A percentile compares a stretch with the other conserved stretches of the same genome.
Evolutionary conservation across 495 filamentous ascomycete genomes (phyloP).

Genomic region (Aspergillus saccharolyticus): DNA sequence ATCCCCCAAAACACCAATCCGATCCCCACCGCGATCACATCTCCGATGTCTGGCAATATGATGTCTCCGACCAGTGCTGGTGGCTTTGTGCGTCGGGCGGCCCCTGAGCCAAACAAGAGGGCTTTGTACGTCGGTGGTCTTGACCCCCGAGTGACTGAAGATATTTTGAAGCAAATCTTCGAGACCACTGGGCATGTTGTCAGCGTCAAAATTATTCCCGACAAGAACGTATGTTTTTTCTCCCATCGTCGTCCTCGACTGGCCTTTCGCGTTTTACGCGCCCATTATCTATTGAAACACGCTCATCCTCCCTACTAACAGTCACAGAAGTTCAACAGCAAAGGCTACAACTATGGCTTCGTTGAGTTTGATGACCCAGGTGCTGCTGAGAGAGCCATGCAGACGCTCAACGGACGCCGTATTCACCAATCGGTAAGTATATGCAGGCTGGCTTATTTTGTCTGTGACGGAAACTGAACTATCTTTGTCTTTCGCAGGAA

Average conservation of each 20-base stretch:
- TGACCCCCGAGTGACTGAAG: slow-evolving; percentile 92
- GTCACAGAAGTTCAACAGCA: slow-evolving; percentile 61
- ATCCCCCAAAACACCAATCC: slow-evolving; percentile 97
- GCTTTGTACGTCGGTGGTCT: slow-evolving; percentile 94
- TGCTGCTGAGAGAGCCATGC: slow-evolving; percentile 94
- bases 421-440: slow-evolving; percentile 85
- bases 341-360: slow-evolving; percentile 99
- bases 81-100: slow-evolving; percentile 82
- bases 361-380: slow-evolving; percentile 98
- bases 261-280: background rate
- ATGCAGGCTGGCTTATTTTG: background rate
- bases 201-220: slow-evolving; percentile 98
- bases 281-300: background rate
- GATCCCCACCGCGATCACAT: slow-evolving; percentile 88
- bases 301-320: slow-evolving; percentile 10
- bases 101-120: slow-evolving; percentile 97
- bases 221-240: slow-evolving; percentile 81
- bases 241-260: background rate
- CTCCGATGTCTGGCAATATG: slow-evolving; percentile 71
- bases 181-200: slow-evolving; percentile 98
- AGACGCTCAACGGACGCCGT: slow-evolving; percentile 88
- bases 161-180: slow-evolving; percentile 95
- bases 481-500: slow-evolving; percentile 54
- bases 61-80: slow-evolving; percentile 78
- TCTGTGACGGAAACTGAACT: background rate